phyloP scores from a whole-genome alignment of 805 yeast species.

The Dipodascus albidus region DNA sequence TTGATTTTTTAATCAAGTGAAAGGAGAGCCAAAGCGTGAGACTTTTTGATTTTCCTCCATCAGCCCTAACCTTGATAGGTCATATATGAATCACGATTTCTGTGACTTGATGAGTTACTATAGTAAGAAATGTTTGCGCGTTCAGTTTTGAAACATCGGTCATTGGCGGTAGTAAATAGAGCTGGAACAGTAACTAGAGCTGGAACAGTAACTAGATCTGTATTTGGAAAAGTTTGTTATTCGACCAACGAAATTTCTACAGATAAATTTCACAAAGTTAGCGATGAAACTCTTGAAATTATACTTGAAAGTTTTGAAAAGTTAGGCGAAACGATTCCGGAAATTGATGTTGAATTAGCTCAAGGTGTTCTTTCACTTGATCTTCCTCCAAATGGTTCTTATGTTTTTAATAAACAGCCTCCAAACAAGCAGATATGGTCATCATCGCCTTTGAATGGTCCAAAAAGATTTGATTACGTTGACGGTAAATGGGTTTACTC shows the following conservation, averaged over 20 bases:
- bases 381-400: slow-evolving; percentile 64
- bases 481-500: slow-evolving; percentile 69
- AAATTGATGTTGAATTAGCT: slow-evolving; percentile 63
- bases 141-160: too few relatives aligned
- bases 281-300: slow-evolving; percentile 61
- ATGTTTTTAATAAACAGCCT: slow-evolving; percentile 93
- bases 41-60: too few relatives aligned
- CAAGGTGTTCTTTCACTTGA: slow-evolving; percentile 80
- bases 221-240: too few relatives aligned
- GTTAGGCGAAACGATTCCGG: slow-evolving; percentile 49
- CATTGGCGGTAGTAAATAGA: too few relatives aligned
- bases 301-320: slow-evolving; percentile 57
- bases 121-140: too few relatives aligned
- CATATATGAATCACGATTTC: too few relatives aligned
- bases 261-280: slow-evolving; percentile 45
- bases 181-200: too few relatives aligned
- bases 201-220: too few relatives aligned
- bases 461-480: slow-evolving; percentile 67
- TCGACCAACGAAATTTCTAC: slow-evolving; percentile 8
- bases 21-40: too few relatives aligned
- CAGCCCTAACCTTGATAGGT: too few relatives aligned
- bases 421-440: slow-evolving; percentile 97
- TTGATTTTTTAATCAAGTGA: too few relatives aligned
- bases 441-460: slow-evolving; percentile 88
- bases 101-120: too few relatives aligned